Percentiles rank a stretch among this genome's conserved stretches.
These are phyloP conservation scores for Spathaspora girioi DNA, from an alignment of 805 yeast genomes.

Conservation along the genomic window DNA sequence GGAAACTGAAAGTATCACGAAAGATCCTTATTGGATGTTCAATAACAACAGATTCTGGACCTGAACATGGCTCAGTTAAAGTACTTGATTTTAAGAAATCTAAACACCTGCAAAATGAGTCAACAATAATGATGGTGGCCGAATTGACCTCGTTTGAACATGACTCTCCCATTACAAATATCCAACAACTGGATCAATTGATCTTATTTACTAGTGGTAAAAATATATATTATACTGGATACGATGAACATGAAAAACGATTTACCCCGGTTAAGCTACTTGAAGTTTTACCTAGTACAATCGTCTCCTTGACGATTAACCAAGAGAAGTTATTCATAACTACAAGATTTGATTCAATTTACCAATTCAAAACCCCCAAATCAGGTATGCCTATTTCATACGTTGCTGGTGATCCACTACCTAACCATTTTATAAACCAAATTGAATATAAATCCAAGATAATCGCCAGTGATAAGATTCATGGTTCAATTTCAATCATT, in stretches of 20 bases:
- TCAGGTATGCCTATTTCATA: constrained; percentile 7
- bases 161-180: constrained; percentile 28
- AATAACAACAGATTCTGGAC: constrained; percentile 9
- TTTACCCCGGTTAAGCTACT: constrained; percentile 24
- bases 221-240: constrained; percentile 28
- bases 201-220: constrained; percentile 32
- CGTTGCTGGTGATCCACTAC: constrained; percentile 26
- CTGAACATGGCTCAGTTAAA: constrained; percentile 26
- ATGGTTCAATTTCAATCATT: constrained; percentile 27
- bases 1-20: constrained; percentile 25
- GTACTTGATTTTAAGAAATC: constrained; percentile 28
- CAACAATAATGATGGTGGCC: constrained; percentile 12
- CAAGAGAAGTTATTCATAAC: constrained; percentile 19
- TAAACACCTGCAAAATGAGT: constrained; percentile 10
- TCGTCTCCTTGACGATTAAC: constrained; percentile 20
- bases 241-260: constrained; percentile 27
- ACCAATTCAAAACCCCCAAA: constrained; percentile 18
- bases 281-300: constrained; percentile 26
- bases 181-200: constrained; percentile 28
- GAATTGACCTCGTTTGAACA: constrained; percentile 32
- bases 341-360: constrained; percentile 34
- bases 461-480: constrained; percentile 33
- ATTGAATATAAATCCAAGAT: constrained; percentile 17
- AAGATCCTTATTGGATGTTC: constrained; percentile 32
- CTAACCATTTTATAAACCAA: constrained; percentile 31